These are phyloP conservation scores for Neopestalotiopsis clavispora DNA, from an alignment of 2,329 filamentous ascomycete species.

Conservation along the genomic window DNA sequence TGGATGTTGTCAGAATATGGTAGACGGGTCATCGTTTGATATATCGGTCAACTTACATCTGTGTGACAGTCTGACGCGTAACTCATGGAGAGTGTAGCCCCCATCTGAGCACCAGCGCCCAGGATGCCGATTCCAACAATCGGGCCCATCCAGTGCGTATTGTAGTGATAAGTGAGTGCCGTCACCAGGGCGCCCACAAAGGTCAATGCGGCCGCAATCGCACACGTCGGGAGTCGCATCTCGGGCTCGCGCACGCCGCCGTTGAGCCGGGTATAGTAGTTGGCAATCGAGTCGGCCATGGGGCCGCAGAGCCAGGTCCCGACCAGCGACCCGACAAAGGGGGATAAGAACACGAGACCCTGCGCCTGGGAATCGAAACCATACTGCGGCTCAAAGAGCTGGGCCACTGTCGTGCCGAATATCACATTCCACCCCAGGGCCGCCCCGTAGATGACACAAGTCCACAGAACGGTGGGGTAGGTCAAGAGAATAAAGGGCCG, in stretches of 20 bases:
- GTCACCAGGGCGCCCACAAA: background rate
- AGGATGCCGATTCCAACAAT: constrained; percentile 3
- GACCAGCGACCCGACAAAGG: constrained; percentile 45
- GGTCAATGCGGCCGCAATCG: background rate
- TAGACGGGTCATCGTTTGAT: background rate
- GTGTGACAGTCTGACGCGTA: constrained; percentile 8
- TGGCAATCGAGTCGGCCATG: constrained; percentile 46
- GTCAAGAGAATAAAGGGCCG: constrained; percentile 36
- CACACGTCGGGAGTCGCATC: constrained; percentile 35
- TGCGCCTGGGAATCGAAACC: constrained; percentile 34
- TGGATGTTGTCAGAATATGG: background rate
- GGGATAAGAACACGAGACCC: constrained; percentile 38
- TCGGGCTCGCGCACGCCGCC: constrained; percentile 51
- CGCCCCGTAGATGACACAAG: constrained; percentile 36
- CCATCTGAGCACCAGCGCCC: constrained; percentile 6
- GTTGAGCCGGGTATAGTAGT: constrained; percentile 44
- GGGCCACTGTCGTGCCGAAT: constrained; percentile 33
- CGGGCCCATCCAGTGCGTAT: constrained; percentile 5
- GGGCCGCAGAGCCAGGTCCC: constrained; percentile 48
- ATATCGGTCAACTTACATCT: background rate
- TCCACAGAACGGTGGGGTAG: constrained; percentile 36
- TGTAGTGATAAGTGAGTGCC: background rate
- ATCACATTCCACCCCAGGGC: constrained; percentile 36
- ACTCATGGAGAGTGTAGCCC: constrained; percentile 3
- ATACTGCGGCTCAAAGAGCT: constrained; percentile 36